Evolutionary conservation across 371 early-diverging fungal genomes (phyloP), one percentile per base, ranked within the genome.

Genomic region (Mortierella sp.): DNA sequence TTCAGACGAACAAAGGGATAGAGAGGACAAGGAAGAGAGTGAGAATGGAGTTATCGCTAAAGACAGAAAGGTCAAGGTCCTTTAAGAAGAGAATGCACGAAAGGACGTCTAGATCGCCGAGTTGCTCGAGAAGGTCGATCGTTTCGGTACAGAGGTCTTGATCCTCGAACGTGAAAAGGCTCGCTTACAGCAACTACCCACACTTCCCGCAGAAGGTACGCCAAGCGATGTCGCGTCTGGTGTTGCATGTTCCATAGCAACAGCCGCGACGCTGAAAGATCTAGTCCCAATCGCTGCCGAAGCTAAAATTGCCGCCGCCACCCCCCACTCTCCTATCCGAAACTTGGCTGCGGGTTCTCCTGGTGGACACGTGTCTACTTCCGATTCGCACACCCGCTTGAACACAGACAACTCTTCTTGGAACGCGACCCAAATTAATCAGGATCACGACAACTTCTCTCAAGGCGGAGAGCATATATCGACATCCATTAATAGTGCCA

Each of bases 131-230:
- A 76, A 76, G 50, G 58, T 65, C 21, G 70, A 62, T 16, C 54
- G 54, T 12, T 58, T 70, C 13, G 61, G 65, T 12, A 50, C 78
- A 7, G 58, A 61, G 26, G 50, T 76, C 24, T 47, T 62, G 58
- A 70, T 41, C 23, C 55, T 70, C n/a, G 67, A 70, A 23, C 66
- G 66, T 24, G 71, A 66, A 14, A 76, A 66, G 60, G 62, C 66
- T 6, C 55, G 30, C 42, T 27, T 61, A 26, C 58, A 64, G 34
- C 47, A 52, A 38, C 56, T 59, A 8, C 16, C 42, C 10, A 58
- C 64, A 19, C 60, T 60, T 6, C 34, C 31, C 14, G 43, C 53
- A 21, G 54, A 13, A 34, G 34, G 10, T 10, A 34, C 34, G 34
- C 10, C 34, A 34, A 34, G 10, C 21, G 45, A 27, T 16, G 42